Evolutionary conservation across 768 basidiomycete species (phyloP), one percentile per base, ranked within the genome.

Genomic region (Steccherinum ochraceum): DNA sequence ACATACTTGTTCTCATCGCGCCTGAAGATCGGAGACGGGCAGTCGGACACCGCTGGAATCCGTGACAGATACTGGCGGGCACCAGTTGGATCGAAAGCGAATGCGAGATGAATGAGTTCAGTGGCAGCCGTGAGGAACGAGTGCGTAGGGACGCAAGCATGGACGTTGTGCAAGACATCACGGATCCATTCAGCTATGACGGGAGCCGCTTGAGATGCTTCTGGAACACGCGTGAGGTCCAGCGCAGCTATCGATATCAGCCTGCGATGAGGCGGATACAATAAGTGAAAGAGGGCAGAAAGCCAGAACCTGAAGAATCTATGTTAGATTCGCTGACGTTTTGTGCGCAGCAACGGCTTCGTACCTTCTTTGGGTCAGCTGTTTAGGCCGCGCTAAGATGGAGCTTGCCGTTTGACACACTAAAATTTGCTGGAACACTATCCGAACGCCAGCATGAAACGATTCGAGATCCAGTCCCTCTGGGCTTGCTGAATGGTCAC

Each of bases 341-440:
- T 11, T n/a, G 11, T 39, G 11, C 35, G 35, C 35, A 39, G 35
- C 11, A 11, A n/a, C 11, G 11, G 35, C 11, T n/a, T 39, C 35
- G 11, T 11, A 11, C n/a, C 35, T 39, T n/a, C 35, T 39, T 11
- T n/a, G n/a, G n/a, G n/a, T n/a, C n/a, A n/a, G n/a, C n/a, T n/a
- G n/a, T 39, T n/a, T n/a, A 11, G n/a, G 35, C 35, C 11, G 24
- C 16, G 24, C 23, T 47, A 4, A 44, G 18, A 25, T 52, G 19
- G 46, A n/a, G 39, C 23, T 18, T 24, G 69, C 54, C 7, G 56
- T 56, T 23, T 77, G 69, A 40, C 75, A 67, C 13, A 82, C 76
- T 44, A 69, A 56, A 2, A 83, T 72, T 45, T 81, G 77, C 43
- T 72, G 72, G 1, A 83, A 51, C 55, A 78, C 72, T 24, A 77